Conservation (phyloP, 2,329 filamentous ascomycete genomes). For the Monilinia vaccinii-corymbosi region DNA sequence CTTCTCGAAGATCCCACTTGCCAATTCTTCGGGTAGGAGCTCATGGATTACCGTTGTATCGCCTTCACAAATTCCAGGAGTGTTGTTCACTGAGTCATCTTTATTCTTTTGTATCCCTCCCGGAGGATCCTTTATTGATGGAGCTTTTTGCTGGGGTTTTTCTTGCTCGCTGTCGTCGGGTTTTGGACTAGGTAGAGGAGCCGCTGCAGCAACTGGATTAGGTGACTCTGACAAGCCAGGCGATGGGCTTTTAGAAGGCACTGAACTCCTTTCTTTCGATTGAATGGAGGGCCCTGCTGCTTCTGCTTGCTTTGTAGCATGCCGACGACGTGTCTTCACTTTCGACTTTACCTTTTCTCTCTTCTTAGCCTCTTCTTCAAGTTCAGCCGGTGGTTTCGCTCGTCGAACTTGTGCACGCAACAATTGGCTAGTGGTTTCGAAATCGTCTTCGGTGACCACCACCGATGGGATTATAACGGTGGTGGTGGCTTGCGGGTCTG, state of each 20-base stretch:
- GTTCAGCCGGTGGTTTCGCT: slow-evolving; percentile 7
- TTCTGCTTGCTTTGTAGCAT: slow-evolving; percentile 17
- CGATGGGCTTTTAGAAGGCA: background rate
- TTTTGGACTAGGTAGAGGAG: background rate
- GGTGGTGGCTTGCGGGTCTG: background rate
- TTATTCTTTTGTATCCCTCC: background rate
- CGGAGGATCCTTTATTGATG: background rate
- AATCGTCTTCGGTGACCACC: slow-evolving; percentile 12
- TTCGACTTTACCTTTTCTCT: slow-evolving; percentile 26
- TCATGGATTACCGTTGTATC: slow-evolving; percentile 69
- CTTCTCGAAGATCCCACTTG: slow-evolving; percentile 55
- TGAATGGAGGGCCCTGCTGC: background rate
- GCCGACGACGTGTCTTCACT: slow-evolving; percentile 25
- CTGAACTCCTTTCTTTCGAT: background rate
- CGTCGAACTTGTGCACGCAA: slow-evolving; percentile 12
- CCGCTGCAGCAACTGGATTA: background rate
- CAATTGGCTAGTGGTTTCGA: slow-evolving; percentile 11
- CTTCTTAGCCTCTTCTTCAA: slow-evolving; percentile 13
- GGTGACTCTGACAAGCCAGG: background rate
- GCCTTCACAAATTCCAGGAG: slow-evolving; percentile 54
- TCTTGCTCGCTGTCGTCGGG: background rate
- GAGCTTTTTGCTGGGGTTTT: slow-evolving; percentile 1
- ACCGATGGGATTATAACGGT: background rate
- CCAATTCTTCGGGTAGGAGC: slow-evolving; percentile 51
- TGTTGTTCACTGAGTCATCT: background rate